A percentile compares a stretch with the other conserved stretches of the same genome.
Evolutionary conservation across 345 rosid species (phyloP).

Genomic region (Syzygium aqueum): DNA sequence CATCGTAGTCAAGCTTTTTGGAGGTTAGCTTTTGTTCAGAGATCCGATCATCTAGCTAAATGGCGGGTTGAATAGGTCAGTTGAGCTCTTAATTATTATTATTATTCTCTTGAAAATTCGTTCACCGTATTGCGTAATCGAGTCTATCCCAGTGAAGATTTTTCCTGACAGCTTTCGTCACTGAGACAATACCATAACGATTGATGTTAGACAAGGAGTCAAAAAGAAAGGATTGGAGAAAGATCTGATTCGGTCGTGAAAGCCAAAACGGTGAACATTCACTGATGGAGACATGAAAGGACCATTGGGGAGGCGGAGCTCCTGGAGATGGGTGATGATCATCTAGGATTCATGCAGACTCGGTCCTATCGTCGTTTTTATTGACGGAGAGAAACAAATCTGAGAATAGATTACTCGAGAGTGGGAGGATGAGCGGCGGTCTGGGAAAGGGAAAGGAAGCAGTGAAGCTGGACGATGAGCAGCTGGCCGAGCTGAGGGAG

Average conservation of each 20-base stretch:
- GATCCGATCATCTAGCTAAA: background rate
- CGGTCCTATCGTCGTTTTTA: background rate
- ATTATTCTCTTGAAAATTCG: background rate
- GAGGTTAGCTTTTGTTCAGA: background rate
- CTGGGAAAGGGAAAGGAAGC: background rate
- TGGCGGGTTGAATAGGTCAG: background rate
- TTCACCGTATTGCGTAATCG: background rate
- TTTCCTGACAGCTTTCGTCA: background rate
- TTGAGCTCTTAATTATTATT: background rate
- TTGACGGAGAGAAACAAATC: background rate
- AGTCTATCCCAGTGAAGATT: background rate
- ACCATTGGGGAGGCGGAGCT: background rate
- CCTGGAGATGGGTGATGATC: background rate
- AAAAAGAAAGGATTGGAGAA: background rate
- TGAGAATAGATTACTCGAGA: background rate
- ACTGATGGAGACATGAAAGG: background rate
- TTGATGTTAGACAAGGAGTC: background rate
- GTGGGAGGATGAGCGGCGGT: background rate
- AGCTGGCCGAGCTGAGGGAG: conserved; percentile 62
- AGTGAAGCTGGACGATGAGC: conserved; percentile 58
- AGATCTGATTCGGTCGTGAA: background rate
- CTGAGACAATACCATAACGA: background rate
- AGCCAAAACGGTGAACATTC: background rate
- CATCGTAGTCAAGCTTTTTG: background rate
- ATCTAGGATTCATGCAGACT: background rate